Evolutionary conservation across 352 stramenopile species (phyloP), one percentile per base, ranked within the genome.

Genomic region (Phytophthora tentaculata): DNA sequence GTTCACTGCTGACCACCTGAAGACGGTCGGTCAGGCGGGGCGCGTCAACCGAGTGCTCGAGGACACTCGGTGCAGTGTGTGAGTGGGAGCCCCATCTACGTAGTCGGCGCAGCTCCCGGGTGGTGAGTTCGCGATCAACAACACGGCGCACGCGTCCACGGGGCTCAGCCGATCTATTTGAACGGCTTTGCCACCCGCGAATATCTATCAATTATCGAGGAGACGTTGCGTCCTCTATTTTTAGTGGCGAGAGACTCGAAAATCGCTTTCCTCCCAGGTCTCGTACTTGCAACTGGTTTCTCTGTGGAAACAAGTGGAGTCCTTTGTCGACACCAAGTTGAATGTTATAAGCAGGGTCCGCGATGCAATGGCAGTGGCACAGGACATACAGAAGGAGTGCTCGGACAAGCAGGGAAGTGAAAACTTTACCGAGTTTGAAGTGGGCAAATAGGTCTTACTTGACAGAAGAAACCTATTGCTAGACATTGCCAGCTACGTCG

Each of bases 91-190:
- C 32, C 32, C 32, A 39, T 8, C 5, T 8, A 32, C 28, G 32
- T 39, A 2, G 32, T 39, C 6, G 19, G 52, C 2, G 13, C 19
- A 20, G n/a, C 32, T 81, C 0, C 53, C 63, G 3, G 47, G 74
- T 13, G 71, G 61, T 35, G 56, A 74, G 22, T 77, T 78, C 28
- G 71, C 56, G 3, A 32, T 68, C 13, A 62, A 57, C 44, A 57
- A 68, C 29, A 43, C 29, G 29, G 28, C 51, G 0, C 41, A 77
- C 19, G 61, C 49, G 10, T 78, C 62, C 10, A 74, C 69, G 4
- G 48, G 57, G 20, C 48, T 44, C n/a, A 57, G 4, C 24, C 22
- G 43, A 57, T 65, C 10, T 68, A 62, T 12, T 37, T 53, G 10
- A 37, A 53, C 1, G 47, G 23, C 2, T 22, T 53, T 22, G 20